phyloP scores from a whole-genome alignment of 495 filamentous ascomycete genomes.

The Clohesyomyces aquaticus region DNA sequence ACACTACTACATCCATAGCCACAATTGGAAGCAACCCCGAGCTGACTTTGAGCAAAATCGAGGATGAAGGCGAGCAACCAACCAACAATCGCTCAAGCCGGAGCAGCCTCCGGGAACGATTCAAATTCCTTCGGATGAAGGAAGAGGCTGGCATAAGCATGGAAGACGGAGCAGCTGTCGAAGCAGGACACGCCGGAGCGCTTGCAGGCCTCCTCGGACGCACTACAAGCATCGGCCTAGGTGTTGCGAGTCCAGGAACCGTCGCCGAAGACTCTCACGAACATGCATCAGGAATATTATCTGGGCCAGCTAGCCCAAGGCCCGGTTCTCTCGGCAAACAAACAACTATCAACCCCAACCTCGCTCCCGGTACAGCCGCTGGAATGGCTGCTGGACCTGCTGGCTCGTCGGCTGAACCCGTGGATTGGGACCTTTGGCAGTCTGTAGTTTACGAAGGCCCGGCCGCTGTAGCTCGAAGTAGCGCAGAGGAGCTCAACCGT shows the following conservation, averaged over 20 bases:
- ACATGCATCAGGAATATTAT: conserved; percentile 42
- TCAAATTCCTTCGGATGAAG: conserved; percentile 78
- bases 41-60: conserved; percentile 69
- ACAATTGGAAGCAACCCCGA: conserved; percentile 76
- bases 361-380: conserved; percentile 82
- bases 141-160: conserved; percentile 70
- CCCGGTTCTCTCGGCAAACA: conserved; percentile 24
- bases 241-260: conserved; percentile 59
- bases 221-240: conserved; percentile 54
- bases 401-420: conserved; percentile 65
- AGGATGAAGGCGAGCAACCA: conserved; percentile 62
- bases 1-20: conserved; percentile 75
- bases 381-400: conserved; percentile 74
- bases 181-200: conserved; percentile 44
- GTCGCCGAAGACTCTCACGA: conserved; percentile 60
- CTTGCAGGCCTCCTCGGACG: conserved; percentile 52
- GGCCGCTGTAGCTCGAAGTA: conserved; percentile 79
- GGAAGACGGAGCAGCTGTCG: conserved; percentile 54
- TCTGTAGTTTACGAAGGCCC: conserved; percentile 91
- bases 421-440: conserved; percentile 99
- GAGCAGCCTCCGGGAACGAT: conserved; percentile 80
- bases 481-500: conserved; percentile 81
- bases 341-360: conserved; percentile 58
- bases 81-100: conserved; percentile 59
- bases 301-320: conserved; percentile 33